These are phyloP conservation scores for Spirogloea muscicola DNA, from an alignment of 139 green algal genomes.

Conservation along the genomic window DNA sequence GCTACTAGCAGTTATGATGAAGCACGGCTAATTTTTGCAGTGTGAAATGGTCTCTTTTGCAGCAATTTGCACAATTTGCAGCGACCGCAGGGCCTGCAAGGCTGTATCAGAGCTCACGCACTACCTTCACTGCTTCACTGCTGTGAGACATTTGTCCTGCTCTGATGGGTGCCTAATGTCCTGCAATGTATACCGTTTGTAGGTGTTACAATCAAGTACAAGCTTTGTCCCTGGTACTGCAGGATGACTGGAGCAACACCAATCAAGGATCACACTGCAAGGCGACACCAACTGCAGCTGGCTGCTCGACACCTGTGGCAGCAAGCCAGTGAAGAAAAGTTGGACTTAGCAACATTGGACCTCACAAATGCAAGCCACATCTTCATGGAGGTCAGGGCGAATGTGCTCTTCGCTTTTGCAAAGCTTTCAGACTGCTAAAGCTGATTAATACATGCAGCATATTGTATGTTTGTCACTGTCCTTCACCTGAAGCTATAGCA, in stretches of 20 bases:
- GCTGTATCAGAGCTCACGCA: neutral
- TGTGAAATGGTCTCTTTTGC: neutral
- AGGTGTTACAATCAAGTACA: too few relatives aligned
- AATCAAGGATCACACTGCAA: slow-evolving; percentile 17
- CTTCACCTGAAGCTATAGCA: too few relatives aligned
- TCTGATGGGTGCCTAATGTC: too few relatives aligned
- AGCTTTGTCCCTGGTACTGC: too few relatives aligned
- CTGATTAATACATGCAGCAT: too few relatives aligned
- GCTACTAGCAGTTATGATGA: too few relatives aligned
- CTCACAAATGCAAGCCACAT: slow-evolving; percentile 8
- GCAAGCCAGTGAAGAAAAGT: neutral
- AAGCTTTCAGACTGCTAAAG: too few relatives aligned
- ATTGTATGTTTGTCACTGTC: too few relatives aligned
- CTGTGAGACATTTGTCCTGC: neutral
- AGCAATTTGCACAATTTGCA: neutral
- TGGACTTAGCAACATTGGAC: neutral
- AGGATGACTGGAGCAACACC: too few relatives aligned
- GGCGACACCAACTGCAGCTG: slow-evolving; percentile 70
- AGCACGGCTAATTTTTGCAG: too few relatives aligned
- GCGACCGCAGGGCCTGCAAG: neutral
- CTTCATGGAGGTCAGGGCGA: slow-evolving; percentile 16
- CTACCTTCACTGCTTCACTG: neutral
- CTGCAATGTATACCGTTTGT: too few relatives aligned
- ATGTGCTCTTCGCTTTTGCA: too few relatives aligned
- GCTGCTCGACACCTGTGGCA: slow-evolving; percentile 36